Evolutionary conservation across 306 rosid genomes (phyloP), one percentile per base, ranked within the genome.

Genomic region (Quercus robur): DNA sequence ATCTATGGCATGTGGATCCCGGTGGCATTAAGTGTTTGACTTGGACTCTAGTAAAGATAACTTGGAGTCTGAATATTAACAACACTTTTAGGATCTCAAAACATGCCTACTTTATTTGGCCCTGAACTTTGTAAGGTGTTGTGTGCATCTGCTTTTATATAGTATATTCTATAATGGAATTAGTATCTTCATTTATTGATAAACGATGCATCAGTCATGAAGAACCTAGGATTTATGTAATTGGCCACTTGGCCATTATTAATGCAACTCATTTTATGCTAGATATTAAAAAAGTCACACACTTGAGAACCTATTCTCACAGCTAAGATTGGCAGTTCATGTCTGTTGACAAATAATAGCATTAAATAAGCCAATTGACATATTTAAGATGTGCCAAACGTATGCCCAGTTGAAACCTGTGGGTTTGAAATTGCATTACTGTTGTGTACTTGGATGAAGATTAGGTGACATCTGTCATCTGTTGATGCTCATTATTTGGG

Each of bases 1-100:
- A 78, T 81, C 8, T 51, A 25, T 44, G 46, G 25, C 55, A 66
- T 64, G 12, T 68, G 70, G 73, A 79, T 80, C 18, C n/a, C 64
- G 78, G 7, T 70, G 75, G 54, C 78, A 44, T 59, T 21, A 51
- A 8, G 23, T 19, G 52, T 75, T 59, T 9, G 52, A 10, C 52
- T 67, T 59, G 12, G 17, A 10, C 72, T 67, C 15, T 35, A 6
- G 23, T 67, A 67, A 67, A 67, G 25, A 67, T 35, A 33, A 4
- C 9, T 19, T 35, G 38, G 15, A 67, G 17, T 67, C 6, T 67
- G 5, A 49, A 67, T 67, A 46, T 67, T 11, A 23, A 28, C 6
- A 14, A 28, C 41, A 28, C n/a, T 28, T 62, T 5, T 26, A 26
- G 38, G 70, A 63, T 63, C 70, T 28, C 15, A 26, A 63, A 28